A percentile compares a stretch with the other conserved stretches of the same genome.
These are phyloP conservation scores for Mucor mucedo DNA, from an alignment of 371 early-diverging fungal genomes.

Conservation along the genomic window DNA sequence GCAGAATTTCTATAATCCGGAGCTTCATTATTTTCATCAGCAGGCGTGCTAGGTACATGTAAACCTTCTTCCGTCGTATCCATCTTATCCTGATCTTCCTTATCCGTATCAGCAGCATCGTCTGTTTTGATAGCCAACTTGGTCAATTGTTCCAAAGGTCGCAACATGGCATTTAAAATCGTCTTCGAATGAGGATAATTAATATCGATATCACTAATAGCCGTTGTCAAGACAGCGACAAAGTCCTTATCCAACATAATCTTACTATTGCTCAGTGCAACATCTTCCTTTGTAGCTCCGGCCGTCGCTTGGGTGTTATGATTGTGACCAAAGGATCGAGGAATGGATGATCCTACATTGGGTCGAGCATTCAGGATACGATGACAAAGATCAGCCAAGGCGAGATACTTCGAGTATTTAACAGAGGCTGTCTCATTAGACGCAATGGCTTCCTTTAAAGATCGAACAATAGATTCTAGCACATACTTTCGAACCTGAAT, in stretches of 20 bases:
- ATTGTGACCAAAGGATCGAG: conserved; percentile 9
- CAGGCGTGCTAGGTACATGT: conserved; percentile 28
- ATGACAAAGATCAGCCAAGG: conserved; percentile 75
- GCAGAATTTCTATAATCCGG: conserved; percentile 92
- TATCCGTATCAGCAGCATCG: conserved; percentile 45
- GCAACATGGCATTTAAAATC: conserved; percentile 77
- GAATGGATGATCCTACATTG: conserved; percentile 29
- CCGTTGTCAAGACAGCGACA: conserved; percentile 78
- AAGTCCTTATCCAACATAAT: conserved; percentile 92
- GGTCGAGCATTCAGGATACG: conserved; percentile 68
- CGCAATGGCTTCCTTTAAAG: conserved; percentile 65
- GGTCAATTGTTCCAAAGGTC: conserved; percentile 88
- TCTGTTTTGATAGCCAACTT: conserved; percentile 88
- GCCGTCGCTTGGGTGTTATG: conserved; percentile 6
- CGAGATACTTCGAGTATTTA: conserved; percentile 73
- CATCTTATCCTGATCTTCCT: conserved; percentile 42
- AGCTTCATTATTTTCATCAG: conserved; percentile 59
- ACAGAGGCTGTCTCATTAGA: conserved; percentile 59
- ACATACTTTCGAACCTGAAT: conserved; percentile 70
- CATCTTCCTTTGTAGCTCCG: conserved; percentile 57
- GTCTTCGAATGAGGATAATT: conserved; percentile 84
- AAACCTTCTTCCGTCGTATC: conserved; percentile 35
- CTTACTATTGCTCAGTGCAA: conserved; percentile 68
- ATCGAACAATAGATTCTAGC: conserved; percentile 63
- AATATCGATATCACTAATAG: conserved; percentile 86